Percentiles rank a stretch among this genome's conserved stretches.
These are phyloP conservation scores for Aphanomyces stellatus DNA, from an alignment of 352 stramenopile species.

Conservation along the genomic window DNA sequence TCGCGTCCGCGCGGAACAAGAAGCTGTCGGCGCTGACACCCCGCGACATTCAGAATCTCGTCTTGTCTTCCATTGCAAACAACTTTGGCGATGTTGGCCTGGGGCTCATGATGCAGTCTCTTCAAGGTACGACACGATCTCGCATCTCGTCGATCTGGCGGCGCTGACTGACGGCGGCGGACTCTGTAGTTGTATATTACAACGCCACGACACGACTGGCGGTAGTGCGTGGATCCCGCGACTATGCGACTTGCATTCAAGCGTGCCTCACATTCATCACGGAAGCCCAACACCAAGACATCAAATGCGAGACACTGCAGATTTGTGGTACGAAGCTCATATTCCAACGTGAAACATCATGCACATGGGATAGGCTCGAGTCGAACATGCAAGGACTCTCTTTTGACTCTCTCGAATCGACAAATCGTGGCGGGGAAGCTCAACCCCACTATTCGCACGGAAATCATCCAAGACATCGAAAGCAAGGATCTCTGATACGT, in stretches of 20 bases:
- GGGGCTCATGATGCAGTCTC: constrained; percentile 1
- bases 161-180: constrained; percentile 1
- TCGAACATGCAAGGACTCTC: constrained; percentile 12
- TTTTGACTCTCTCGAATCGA: neutral
- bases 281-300: constrained; percentile 16
- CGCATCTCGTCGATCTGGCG: neutral
- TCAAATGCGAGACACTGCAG: neutral
- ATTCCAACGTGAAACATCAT: neutral
- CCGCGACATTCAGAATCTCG: constrained; percentile 7
- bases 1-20: neutral
- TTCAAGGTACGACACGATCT: neutral
- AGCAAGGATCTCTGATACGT: too few relatives aligned
- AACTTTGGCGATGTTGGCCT: constrained; percentile 16
- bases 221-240: constrained; percentile 11
- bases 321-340: neutral
- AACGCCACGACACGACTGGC: constrained; percentile 9
- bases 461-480: neutral
- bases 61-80: neutral
- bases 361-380: neutral
- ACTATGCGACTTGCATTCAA: constrained; percentile 10
- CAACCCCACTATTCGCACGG: neutral
- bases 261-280: constrained; percentile 12
- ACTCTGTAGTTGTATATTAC: constrained; percentile 19
- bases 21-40: neutral
- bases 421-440: neutral